These are phyloP conservation scores for Limtongia smithiae DNA, from an alignment of 805 yeast genomes.

Conservation along the genomic window DNA sequence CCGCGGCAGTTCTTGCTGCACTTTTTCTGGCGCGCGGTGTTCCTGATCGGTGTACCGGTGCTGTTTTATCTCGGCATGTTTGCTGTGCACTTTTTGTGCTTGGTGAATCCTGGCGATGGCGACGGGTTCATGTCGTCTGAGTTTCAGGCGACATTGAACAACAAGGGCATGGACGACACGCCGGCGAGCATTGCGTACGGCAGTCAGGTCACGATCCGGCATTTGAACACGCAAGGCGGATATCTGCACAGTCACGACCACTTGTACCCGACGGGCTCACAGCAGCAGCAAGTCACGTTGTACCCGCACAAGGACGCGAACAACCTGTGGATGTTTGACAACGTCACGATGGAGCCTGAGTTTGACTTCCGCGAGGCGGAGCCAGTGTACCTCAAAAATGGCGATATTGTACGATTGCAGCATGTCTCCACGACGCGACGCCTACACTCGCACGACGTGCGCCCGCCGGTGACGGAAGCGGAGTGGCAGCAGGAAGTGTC, in stretches of 20 bases:
- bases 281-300: slow-evolving; percentile 76
- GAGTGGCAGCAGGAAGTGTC: slow-evolving; percentile 86
- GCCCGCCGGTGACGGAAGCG: slow-evolving; percentile 87
- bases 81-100: slow-evolving; percentile 52
- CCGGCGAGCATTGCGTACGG: slow-evolving; percentile 74
- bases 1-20: slow-evolving; percentile 42
- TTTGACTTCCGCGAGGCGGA: slow-evolving; percentile 36
- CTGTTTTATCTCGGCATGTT: slow-evolving; percentile 56
- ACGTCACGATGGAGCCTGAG: slow-evolving; percentile 29
- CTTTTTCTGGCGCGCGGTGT: slow-evolving; percentile 40
- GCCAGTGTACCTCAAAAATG: slow-evolving; percentile 50
- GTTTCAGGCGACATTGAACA: slow-evolving; percentile 59
- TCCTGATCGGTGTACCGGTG: slow-evolving; percentile 53
- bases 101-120: slow-evolving; percentile 52
- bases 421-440: slow-evolving; percentile 67
- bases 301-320: slow-evolving; percentile 60
- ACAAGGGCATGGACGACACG: slow-evolving; percentile 41
- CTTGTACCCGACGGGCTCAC: slow-evolving; percentile 60
- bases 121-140: slow-evolving; percentile 61
- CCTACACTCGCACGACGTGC: slow-evolving; percentile 63
- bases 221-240: slow-evolving; percentile 62
- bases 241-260: slow-evolving; percentile 76
- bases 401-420: slow-evolving; percentile 59
- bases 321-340: slow-evolving; percentile 65
- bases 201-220: slow-evolving; percentile 67